Base-by-base conservation (phyloP, 139 green algal genomes). In the Chlamydomonas incerta region DNA sequence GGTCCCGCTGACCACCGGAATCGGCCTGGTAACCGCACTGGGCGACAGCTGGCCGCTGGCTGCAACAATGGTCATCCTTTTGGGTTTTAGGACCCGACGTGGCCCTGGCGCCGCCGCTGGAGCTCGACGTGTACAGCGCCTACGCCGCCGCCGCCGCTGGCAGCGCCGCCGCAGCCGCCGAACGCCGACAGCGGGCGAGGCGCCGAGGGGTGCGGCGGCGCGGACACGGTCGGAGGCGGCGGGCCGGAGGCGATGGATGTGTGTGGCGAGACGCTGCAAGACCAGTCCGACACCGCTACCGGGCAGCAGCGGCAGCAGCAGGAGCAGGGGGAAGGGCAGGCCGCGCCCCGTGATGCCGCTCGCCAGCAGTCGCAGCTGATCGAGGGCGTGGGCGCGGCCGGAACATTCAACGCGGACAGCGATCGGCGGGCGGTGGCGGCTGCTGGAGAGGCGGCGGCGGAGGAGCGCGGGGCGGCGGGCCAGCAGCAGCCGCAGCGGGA, bases 111-210 rank as follows among this genome's bases (percentile, higher is more conserved):
- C 63, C 77, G 41, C 77, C 77, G 13, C 63, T 33, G 28, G 77
- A 83, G 63, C 41, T 66, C 41, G 77, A 83, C 65, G 77, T 83
- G 21, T 83, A 74, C 77, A 52, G 35, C 28, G 63, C 46, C 6
- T 65, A 65, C 29, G 77, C 77, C 14, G 68, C 63, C 1, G 83
- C 37, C 6, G 76, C 58, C 24, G 71, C 34, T 35, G 74, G 55
- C 65, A 72, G 50, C 26, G 68, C 66, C 17, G 35, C 29, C 0
- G 57, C 26, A 2, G 50, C 10, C 50, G 50, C 55, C 18, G 8
- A 20, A 60, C 55, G 55, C 55, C 3, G 55, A 6, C 55, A 28
- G 55, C 20, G 20, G 55, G 55, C 8, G 18, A 23, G 20, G 55
- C 8, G 18, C 8, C 55, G 55, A 28, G 11, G 20, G 55, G 55